Base-by-base conservation (phyloP, 2,329 filamentous ascomycete genomes). In the Penicillium sp. region DNA sequence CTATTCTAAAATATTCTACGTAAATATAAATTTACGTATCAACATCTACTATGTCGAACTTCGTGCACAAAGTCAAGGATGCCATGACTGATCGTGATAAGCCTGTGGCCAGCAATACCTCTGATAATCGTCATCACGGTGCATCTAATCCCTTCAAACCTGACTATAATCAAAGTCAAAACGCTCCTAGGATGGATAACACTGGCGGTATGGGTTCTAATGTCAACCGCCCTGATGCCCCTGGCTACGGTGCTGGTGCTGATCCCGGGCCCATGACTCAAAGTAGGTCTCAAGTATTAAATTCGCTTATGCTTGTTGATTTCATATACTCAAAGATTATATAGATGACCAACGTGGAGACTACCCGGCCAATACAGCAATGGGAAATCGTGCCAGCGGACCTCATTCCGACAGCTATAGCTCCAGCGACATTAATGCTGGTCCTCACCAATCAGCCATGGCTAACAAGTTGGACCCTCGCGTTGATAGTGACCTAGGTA, bases 391-490 rank as follows among this genome's bases (percentile, higher is more conserved):
- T 7, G 24, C 41, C 21, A 33, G 41, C 10, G 27, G 13, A 15
- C 9, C 33, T 45, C 15, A 3, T 13, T 33, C 40, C 15, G 29
- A 27, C 4, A 20, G 41, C 7, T 9, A 17, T 33, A 43, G 27
- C 10, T 45, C 41, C 3, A 18, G n/a, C 23, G 36, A 36, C 13
- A 37, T 15, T 26, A 54, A 52, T 42, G 48, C 56, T 29, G 78
- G 79, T 5, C 71, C 75, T 8, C 75, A 81, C 62, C 60, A 58
- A 47, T 74, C 71, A 15, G 74, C 75, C 33, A 1, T 70, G 4
- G 72, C 70, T n/a, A 84, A 83, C 66, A 77, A 78, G 27, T 60
- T 67, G 6, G 81, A 83, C 56, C 81, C 81, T 18, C 71, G 80
- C 26, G 60, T 52, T 20, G 56, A 70, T 62, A 27, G 56, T 30